phyloP scores from a whole-genome alignment of 2,329 filamentous ascomycete genomes.

The Teratosphaeria zuluensis region DNA sequence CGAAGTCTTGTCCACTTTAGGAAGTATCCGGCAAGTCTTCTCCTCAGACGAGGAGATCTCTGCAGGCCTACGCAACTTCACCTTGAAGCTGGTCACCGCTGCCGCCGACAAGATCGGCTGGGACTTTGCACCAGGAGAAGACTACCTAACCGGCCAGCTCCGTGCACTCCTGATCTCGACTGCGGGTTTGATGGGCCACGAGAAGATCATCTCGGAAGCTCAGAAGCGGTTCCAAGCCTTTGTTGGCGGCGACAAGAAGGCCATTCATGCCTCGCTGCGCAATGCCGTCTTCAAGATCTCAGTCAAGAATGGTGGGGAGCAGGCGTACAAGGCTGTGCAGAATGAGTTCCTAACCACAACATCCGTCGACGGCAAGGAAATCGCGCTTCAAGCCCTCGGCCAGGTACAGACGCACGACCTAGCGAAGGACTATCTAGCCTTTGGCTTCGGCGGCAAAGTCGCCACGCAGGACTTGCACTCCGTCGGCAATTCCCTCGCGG shows the following conservation, averaged over 20 bases:
- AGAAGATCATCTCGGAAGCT: conserved; percentile 61
- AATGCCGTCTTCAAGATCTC: conserved; percentile 70
- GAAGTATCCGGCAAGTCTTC: conserved; percentile 75
- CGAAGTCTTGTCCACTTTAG: conserved; percentile 69
- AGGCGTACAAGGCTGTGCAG: conserved; percentile 66
- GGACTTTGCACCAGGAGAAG: conserved; percentile 68
- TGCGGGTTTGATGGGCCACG: conserved; percentile 67
- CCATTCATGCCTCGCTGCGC: conserved; percentile 74
- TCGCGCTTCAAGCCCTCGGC: conserved; percentile 67
- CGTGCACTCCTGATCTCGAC: conserved; percentile 70
- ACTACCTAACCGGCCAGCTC: conserved; percentile 72
- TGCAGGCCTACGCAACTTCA: conserved; percentile 66
- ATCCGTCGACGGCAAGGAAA: conserved; percentile 84
- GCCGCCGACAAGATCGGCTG: conserved; percentile 76
- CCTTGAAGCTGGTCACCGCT: conserved; percentile 63
- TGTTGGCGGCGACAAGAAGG: conserved; percentile 55
- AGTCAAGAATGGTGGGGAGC: conserved; percentile 60
- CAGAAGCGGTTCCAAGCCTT: conserved; percentile 73
- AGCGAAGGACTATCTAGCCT: conserved; percentile 56
- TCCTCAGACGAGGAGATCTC: conserved; percentile 63
- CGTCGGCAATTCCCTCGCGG: conserved; percentile 61
- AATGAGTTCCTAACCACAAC: conserved; percentile 75
- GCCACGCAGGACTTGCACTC: conserved; percentile 81
- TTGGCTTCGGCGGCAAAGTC: conserved; percentile 77
- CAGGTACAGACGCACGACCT: conserved; percentile 60